Base-by-base conservation (phyloP, 257 asterid genomes). In the Gentiana dahurica region DNA sequence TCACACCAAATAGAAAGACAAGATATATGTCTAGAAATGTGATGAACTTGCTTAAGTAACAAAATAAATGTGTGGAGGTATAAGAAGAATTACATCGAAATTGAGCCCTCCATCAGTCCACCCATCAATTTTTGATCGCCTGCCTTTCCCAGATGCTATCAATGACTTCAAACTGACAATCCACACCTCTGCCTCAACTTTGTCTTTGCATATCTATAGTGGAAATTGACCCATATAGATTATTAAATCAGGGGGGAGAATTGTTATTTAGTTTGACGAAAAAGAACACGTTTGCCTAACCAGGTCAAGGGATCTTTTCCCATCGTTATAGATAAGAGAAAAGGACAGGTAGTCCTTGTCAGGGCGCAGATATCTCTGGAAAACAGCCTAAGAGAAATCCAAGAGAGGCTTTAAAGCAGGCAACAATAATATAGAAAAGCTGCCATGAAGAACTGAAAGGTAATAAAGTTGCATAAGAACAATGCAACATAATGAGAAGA, bases 161-260 rank as follows among this genome's bases (percentile, higher is more conserved):
- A 90, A 65, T 53, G 94, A 80, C 80, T 77, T 81, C 49, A 87
- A 86, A 53, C 95, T 92, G 72, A 84, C 83, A 58, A 87, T 87
- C 96, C 96, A 87, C 74, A 79, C 82, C 80, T 87, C 92, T 62
- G 98, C 89, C 77, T 90, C 98, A 68, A 79, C 94, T 81, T 82
- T 84, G 73, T 87, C 91, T 79, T 86, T 86, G 77, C 97, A 90
- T 61, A 87, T 87, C 97, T 84, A 68, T 61, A 24, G 24, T 24
- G 24, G 24, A 24, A 24, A 24, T 24, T 24, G 61, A 68, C 49
- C 56, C 39, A 54, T 49, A 46, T 33, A 71, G 49, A 9, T 6
- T 3, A 60, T 24, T 39, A 56, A 62, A 53, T 49, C 41, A 51
- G 39, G 24, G 1, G 24, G 24, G 24, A 24, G 24, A 24, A 24